Evolutionary conservation across 495 filamentous ascomycete species (phyloP), one percentile per base, ranked within the genome.

Genomic region (Hypomontagnella submonticulosa): DNA sequence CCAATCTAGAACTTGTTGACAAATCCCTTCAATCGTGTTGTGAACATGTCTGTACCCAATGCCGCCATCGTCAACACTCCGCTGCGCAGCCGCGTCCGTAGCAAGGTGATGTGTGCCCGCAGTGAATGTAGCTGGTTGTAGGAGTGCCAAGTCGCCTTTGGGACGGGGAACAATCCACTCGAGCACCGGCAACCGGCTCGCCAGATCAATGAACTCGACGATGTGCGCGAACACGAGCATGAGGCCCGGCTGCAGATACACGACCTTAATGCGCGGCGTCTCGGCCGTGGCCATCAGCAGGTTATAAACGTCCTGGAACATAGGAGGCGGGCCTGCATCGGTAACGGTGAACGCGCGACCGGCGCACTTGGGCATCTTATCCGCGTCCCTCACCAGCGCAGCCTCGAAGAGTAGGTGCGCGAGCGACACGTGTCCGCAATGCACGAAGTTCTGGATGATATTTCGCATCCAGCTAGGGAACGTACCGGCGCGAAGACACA

Each of bases 391-490:
- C 7, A 71, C 52, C 1, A 88, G 78, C 2, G 83, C 82, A 15
- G 83, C 79, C 62, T 88, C 85, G 70, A 86, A 84, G 6, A 77
- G 71, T 10, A 88, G 77, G 48, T 88, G 85, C 1, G 80, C 83
- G 30, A 85, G 70, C 11, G 85, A 83, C 61, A 85, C 81, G 70
- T 88, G 85, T 49, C 83, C 82, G 15, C 76, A 78, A 62, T 80
- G 76, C 57, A 85, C 80, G 56, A 84, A 85, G 71, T 80, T 83
- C 64, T 88, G 85, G 20, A 86, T 72, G 7, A 83, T 60, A 12
- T 78, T 73, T n/a, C 70, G 60, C 18, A 77, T 75, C 82, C 83
- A 87, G 41, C 80, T 81, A 4, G 67, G 61, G 9, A 57, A 18
- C 19, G 51, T 47, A 36, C 69, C 70, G 16, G 71, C 63, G 50